Conservation (phyloP, 2,329 filamentous ascomycete genomes). For the Paecilomyces niveus region DNA sequence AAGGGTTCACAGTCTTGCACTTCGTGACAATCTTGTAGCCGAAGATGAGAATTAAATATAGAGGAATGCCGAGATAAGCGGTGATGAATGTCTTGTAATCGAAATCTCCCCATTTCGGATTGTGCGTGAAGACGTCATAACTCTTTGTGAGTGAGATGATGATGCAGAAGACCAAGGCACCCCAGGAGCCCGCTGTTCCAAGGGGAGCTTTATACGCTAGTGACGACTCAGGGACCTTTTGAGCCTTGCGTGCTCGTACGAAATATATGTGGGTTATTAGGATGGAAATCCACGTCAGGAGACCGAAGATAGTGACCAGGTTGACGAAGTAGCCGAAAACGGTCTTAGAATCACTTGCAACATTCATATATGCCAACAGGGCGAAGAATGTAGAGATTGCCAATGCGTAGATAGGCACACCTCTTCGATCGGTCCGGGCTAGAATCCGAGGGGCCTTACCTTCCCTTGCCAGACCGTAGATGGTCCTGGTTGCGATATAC, state of each 20-base stretch:
- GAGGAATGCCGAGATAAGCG: constrained; percentile 65
- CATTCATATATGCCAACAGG: constrained; percentile 60
- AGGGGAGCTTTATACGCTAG: constrained; percentile 62
- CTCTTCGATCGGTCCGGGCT: constrained; percentile 58
- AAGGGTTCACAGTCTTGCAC: constrained; percentile 47
- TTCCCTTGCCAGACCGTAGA: constrained; percentile 63
- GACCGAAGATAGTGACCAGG: constrained; percentile 55
- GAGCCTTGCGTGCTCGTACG: constrained; percentile 52
- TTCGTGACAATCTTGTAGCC: constrained; percentile 55
- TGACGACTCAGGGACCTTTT: constrained; percentile 46
- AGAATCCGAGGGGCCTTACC: constrained; percentile 64
- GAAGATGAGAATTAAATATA: constrained; percentile 61
- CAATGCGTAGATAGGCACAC: constrained; percentile 61
- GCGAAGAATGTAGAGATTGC: constrained; percentile 52
- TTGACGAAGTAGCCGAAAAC: constrained; percentile 59
- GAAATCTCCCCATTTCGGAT: constrained; percentile 44
- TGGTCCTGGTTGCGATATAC: constrained; percentile 66
- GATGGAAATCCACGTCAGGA: constrained; percentile 60
- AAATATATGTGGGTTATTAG: constrained; percentile 60
- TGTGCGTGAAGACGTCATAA: constrained; percentile 59
- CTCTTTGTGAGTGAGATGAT: constrained; percentile 74
- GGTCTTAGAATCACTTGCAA: constrained; percentile 45
- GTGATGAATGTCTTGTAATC: constrained; percentile 69
- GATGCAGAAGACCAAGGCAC: constrained; percentile 60
- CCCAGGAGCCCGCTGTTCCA: constrained; percentile 59